phyloP scores from a whole-genome alignment of 768 basidiomycete genomes.

The Leccinum barrowsii region DNA sequence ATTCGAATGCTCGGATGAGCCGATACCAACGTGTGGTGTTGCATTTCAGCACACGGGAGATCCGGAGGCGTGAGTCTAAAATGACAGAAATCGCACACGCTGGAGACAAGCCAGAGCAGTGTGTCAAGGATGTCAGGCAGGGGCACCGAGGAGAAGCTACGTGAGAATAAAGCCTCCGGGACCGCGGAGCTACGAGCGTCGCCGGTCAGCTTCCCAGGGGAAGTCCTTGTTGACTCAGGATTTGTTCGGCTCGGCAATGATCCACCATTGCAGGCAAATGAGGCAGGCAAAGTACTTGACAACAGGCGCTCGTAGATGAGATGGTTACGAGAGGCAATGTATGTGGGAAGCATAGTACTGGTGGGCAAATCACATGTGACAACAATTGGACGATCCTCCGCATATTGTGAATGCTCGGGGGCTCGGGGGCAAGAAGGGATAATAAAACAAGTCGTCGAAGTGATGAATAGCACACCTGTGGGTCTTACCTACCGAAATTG shows the following conservation, averaged over 20 bases:
- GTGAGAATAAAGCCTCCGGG: neutral
- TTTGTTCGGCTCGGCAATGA: neutral
- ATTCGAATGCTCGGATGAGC: neutral
- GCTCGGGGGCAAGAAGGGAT: neutral
- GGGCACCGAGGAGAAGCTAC: neutral
- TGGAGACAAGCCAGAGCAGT: neutral
- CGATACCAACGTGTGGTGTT: neutral
- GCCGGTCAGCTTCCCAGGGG: neutral
- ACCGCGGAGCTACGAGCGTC: neutral
- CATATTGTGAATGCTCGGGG: neutral
- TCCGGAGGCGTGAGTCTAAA: neutral
- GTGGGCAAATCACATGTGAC: neutral
- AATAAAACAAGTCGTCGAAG: neutral
- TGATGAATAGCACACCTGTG: neutral
- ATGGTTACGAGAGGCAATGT: conserved; percentile 28
- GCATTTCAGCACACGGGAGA: neutral
- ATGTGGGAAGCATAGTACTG: neutral
- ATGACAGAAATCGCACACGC: neutral
- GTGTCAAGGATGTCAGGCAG: neutral
- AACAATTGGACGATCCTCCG: neutral
- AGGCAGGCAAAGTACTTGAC: neutral
- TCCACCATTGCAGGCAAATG: neutral
- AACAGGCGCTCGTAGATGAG: neutral
- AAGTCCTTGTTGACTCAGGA: neutral
- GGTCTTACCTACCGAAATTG: neutral